phyloP scores from a whole-genome alignment of 208 protist species.

The Borovskyia barvae region DNA sequence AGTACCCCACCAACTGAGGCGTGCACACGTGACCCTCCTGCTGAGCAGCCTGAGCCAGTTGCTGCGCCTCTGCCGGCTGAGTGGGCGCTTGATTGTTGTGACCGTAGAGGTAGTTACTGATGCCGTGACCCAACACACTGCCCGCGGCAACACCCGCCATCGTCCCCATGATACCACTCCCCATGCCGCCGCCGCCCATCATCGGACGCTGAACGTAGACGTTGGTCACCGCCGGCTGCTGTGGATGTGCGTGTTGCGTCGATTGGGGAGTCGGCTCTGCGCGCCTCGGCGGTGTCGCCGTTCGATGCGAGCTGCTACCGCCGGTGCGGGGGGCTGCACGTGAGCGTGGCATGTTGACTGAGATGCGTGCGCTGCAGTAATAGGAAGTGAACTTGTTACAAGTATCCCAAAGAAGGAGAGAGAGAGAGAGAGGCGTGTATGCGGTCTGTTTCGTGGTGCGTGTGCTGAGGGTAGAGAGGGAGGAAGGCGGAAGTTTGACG shows the following conservation, averaged over 20 bases:
- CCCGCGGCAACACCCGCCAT: conserved; percentile 82
- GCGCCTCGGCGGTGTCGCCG: conserved; percentile 20
- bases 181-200: conserved; percentile 38
- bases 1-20: conserved; percentile 69
- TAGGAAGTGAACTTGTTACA: too few species aligned
- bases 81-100: conserved; percentile 58
- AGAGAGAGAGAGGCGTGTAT: not conserved
- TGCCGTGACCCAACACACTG: conserved; percentile 82
- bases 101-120: conserved; percentile 87
- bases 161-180: conserved; percentile 75
- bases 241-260: conserved; percentile 13
- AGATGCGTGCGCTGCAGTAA: too few species aligned
- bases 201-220: conserved; percentile 64
- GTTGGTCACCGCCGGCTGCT: conserved; percentile 66
- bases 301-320: conserved; percentile 13
- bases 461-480: too few species aligned
- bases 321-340: conserved; percentile 37
- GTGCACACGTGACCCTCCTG: conserved; percentile 63
- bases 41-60: conserved; percentile 60
- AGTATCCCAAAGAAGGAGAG: not conserved
- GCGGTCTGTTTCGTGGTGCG: too few species aligned
- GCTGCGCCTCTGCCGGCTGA: conserved; percentile 81
- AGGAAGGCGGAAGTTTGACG: too few species aligned
- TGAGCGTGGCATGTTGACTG: conserved; percentile 55
- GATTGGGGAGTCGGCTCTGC: conserved; percentile 21